phyloP scores from a whole-genome alignment of 805 yeast species.

The Kodamaea lidongshanica region DNA sequence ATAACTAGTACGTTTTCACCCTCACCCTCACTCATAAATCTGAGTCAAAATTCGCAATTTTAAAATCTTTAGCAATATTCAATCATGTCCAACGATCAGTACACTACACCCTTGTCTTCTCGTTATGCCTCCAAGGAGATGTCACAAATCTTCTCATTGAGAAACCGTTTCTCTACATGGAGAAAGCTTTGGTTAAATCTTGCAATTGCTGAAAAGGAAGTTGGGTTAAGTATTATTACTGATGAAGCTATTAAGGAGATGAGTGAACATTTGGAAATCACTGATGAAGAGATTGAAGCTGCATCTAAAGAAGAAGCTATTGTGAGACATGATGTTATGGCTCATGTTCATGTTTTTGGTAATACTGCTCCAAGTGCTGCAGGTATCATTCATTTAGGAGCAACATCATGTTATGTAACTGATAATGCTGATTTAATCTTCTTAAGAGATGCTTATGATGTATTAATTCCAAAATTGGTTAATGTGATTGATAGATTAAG shows the following conservation, averaged over 20 bases:
- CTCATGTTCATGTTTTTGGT: constrained; percentile 96
- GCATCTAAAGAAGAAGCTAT: constrained; percentile 94
- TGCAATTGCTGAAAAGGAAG: constrained; percentile 91
- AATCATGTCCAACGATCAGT: constrained; percentile 55
- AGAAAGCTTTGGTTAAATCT: constrained; percentile 93
- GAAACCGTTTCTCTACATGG: constrained; percentile 97
- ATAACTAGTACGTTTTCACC: no score
- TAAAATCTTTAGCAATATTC: no score
- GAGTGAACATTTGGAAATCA: constrained; percentile 67
- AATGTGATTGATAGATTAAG: constrained; percentile 89
- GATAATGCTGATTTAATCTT: constrained; percentile 97
- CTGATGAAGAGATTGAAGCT: constrained; percentile 86
- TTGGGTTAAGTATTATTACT: constrained; percentile 77
- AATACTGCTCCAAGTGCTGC: constrained; percentile 91
- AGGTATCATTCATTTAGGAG: constrained; percentile 96
- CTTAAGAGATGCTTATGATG: constrained; percentile 90
- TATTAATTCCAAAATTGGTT: constrained; percentile 89
- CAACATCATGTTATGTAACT: constrained; percentile 95
- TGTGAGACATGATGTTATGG: constrained; percentile 99
- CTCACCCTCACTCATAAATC: no score
- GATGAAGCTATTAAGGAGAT: constrained; percentile 90
- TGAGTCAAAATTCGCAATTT: no score
- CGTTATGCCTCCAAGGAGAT: constrained; percentile 98
- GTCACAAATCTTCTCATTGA: constrained; percentile 85
- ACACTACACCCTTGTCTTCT: constrained; percentile 89